Percentiles rank a stretch among this genome's conserved stretches.
Evolutionary conservation across 345 rosid species (phyloP).

Genomic region (Eucalyptus leucophloia): DNA sequence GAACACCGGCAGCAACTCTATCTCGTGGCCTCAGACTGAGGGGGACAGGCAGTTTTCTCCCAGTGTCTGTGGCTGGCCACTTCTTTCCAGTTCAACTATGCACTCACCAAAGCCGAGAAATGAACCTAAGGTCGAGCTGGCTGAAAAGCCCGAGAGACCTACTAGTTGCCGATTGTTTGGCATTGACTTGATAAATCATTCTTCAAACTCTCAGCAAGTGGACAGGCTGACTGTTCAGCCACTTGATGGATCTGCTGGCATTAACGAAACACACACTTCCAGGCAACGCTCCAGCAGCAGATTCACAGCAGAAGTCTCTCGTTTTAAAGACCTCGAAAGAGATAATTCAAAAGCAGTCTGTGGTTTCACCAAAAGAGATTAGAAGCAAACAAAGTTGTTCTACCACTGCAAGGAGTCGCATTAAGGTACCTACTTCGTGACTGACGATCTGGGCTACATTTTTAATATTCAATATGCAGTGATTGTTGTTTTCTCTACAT

Average conservation of each 20-base stretch:
- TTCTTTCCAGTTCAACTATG: constrained; percentile 21
- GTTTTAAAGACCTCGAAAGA: constrained; percentile 33
- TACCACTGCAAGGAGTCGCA: constrained; percentile 57
- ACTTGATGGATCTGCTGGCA: constrained; percentile 3
- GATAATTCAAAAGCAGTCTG: constrained; percentile 29
- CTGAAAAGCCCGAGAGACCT: constrained; percentile 32
- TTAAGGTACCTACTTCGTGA: constrained; percentile 21
- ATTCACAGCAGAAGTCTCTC: constrained; percentile 39
- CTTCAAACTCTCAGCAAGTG: background rate
- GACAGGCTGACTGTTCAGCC: constrained; percentile 26
- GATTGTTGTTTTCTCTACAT: background rate
- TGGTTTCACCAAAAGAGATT: constrained; percentile 43
- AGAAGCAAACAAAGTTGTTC: constrained; percentile 37
- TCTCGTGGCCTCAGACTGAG: constrained; percentile 25
- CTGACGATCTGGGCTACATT: background rate
- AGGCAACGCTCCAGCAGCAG: background rate
- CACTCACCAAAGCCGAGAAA: constrained; percentile 19
- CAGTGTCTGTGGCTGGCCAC: constrained; percentile 31
- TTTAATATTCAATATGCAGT: background rate
- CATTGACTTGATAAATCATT: constrained; percentile 45
- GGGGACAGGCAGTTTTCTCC: constrained; percentile 37
- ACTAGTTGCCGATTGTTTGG: constrained; percentile 60
- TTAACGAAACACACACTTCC: constrained; percentile 10
- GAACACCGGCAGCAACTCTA: constrained; percentile 11
- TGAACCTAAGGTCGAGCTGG: constrained; percentile 20